Base-by-base conservation (phyloP, 2,329 filamentous ascomycete species). In the Colletotrichum sp. region DNA sequence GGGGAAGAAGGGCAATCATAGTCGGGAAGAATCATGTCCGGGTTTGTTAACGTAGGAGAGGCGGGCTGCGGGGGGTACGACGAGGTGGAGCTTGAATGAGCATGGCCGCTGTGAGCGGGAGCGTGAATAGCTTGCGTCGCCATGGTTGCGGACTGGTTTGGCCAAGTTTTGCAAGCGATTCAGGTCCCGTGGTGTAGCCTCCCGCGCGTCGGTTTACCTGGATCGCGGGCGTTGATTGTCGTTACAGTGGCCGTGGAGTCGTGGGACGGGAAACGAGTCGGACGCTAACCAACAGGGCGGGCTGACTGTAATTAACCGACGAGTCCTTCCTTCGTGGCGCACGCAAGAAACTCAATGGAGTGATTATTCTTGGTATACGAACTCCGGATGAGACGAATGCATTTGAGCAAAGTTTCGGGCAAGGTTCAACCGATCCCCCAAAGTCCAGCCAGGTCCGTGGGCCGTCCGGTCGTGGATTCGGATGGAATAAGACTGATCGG, bases 11-110 rank as follows among this genome's bases (percentile, higher is more conserved):
- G 83, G 83, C 87, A 78, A 78, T 92, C 91, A 81, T 93, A 92
- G 82, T 94, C 93, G 76, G 96, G 96, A 68, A 98, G 87, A 80
- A 98, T 98, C 95, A 98, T 96, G 83, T 98, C 96, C 68, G 96
- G 95, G 84, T 98, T 98, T 72, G 95, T 98, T 81, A 98, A 88
- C 4, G 96, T 98, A 63, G 96, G 96, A 75, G 95, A 98, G 15
- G 92, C 92, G 78, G 94, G 93, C 74, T 88, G 85, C 60, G 88
- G 82, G 21, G 87, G 84, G 79, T 90, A 88, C 43, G 84, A 82
- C 79, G 77, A 79, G 76, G 64, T 77, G 75, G 75, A 77, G 79
- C 78, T 79, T 71, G 80, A 70, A 72, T 76, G 74, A 68, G 71
- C 72, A 69, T 73, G 71, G 58, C 72, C 72, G 36, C 72, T 68